Evolutionary conservation across 345 rosid genomes (phyloP), one percentile per base, ranked within the genome.

Genomic region (Capsella bursapastoris): DNA sequence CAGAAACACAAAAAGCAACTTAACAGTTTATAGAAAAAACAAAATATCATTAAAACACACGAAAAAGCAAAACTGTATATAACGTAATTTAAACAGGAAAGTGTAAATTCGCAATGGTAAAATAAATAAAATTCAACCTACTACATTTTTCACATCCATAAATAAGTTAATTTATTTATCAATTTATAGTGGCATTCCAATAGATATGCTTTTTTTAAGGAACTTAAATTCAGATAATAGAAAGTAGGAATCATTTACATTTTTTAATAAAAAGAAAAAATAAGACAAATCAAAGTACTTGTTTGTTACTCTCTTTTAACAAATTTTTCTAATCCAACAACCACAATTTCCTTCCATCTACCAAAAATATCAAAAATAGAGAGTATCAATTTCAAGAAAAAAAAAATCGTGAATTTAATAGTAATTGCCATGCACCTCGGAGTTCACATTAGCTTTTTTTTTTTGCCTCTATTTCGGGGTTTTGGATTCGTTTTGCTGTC

Each of bases 341-440:
- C 58, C 71, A 57, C 48, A 55, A 56, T 43, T 8, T 70, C 57
- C 60, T 8, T 70, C 57, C 60, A 60, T 48, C 49, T 50, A 43
- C 51, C 77, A 69, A 62, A 63, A 76, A 43, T 62, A 76, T 34
- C 15, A 25, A 6, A 44, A 69, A 62, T 53, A 45, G 65, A 45
- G 65, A 67, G 51, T 75, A 67, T 14, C 40, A 75, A 75, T 76
- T 45, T 53, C 10, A 76, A 53, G 28, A 50, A 41, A 41, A n/a
- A 76, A 45, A 16, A 59, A 75, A 75, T 31, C 10, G 34, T 51
- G 8, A 47, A 69, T 69, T 22, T 22, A 22, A 22, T 22, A 22
- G 2, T 45, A 62, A 45, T 56, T 63, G 55, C 66, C 80, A 76
- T 70, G 59, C 64, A 76, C 71, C 75, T 76, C 75, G 66, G 63